Conservation (phyloP, 2,329 filamentous ascomycete species). For the Fusarium citri region DNA sequence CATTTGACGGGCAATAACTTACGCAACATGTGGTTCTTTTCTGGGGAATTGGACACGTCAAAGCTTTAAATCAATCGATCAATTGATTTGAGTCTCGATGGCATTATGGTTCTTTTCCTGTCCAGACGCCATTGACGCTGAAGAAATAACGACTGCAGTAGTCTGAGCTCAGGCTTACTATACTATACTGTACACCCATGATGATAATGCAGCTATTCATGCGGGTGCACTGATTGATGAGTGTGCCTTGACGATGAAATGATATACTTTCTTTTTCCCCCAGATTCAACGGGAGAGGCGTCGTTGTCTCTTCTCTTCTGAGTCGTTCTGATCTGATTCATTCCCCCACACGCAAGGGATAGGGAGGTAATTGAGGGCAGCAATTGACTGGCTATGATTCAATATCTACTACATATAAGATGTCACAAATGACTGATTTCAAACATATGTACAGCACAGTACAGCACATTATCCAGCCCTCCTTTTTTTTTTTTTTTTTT, state of each 20-base stretch:
- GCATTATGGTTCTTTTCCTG: conserved; percentile 7
- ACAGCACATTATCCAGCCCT: conserved; percentile 4
- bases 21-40: conserved; percentile 17
- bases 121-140: conserved; percentile 43
- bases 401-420: conserved; percentile 1
- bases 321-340: not conserved
- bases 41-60: conserved; percentile 19
- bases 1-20: not conserved
- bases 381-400: conserved; percentile 10
- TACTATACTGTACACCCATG: not conserved
- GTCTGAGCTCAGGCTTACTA: conserved; percentile 24
- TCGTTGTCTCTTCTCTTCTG: conserved; percentile 38
- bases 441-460: not conserved
- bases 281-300: conserved; percentile 43
- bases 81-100: not conserved
- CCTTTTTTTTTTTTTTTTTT: no score
- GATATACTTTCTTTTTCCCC: conserved; percentile 26
- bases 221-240: not conserved
- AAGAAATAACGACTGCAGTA: not conserved
- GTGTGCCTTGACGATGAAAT: not conserved
- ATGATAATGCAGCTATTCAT: not conserved
- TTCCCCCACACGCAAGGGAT: conserved; percentile 4
- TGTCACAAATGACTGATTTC: conserved; percentile 30
- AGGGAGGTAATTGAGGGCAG: conserved; percentile 6
- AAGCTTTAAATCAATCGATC: conserved; percentile 5